These are phyloP conservation scores for Calonectria henricotiae DNA, from an alignment of 2,329 filamentous ascomycete species.

Conservation along the genomic window DNA sequence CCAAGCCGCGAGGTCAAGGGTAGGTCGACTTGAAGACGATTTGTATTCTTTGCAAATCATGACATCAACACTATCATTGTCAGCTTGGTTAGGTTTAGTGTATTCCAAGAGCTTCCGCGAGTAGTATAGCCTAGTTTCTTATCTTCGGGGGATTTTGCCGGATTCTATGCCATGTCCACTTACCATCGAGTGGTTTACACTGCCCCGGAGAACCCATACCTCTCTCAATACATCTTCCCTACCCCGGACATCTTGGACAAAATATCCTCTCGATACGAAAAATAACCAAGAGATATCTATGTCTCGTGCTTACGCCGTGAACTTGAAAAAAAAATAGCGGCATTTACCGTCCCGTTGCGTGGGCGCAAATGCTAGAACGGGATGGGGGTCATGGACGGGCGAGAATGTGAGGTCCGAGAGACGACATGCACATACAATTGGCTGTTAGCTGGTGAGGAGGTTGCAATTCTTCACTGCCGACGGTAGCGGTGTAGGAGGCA, in stretches of 20 bases:
- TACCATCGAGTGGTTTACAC: not conserved
- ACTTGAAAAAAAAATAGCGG: constrained; percentile 17
- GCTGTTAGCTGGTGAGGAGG: not conserved
- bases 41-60: not conserved
- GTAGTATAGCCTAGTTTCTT: not conserved
- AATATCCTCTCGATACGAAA: constrained; percentile 9
- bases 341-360: constrained; percentile 12
- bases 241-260: not conserved
- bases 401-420: constrained; percentile 7
- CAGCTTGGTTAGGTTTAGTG: constrained; percentile 3
- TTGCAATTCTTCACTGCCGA: constrained; percentile 29
- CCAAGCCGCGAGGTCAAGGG: constrained; percentile 17
- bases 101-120: not conserved
- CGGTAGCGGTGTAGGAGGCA: constrained; percentile 36
- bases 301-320: constrained; percentile 5
- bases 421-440: constrained; percentile 3
- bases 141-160: not conserved
- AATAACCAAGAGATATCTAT: not conserved
- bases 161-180: not conserved
- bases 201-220: not conserved
- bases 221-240: not conserved
- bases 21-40: not conserved
- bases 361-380: not conserved
- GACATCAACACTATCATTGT: constrained; percentile 9
- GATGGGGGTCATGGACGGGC: constrained; percentile 14